Percentiles rank a stretch among this genome's conserved stretches.
These are phyloP conservation scores for Alternaria longipes DNA, from an alignment of 2,329 filamentous ascomycete genomes.

Conservation along the genomic window DNA sequence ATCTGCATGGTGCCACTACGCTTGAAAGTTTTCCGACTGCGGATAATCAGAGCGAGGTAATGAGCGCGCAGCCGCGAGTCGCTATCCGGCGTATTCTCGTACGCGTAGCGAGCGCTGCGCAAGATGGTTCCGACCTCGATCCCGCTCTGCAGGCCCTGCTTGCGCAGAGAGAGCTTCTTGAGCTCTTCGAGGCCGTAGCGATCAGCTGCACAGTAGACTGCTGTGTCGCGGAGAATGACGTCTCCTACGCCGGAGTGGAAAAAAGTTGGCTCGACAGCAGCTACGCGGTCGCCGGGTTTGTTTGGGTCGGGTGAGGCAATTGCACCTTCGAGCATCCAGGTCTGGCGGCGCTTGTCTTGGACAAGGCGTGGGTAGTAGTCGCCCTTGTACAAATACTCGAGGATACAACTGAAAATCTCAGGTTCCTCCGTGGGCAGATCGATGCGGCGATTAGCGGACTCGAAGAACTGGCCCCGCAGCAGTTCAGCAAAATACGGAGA, in stretches of 20 bases:
- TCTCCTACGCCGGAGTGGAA: conserved; percentile 78
- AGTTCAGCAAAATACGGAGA: conserved; percentile 83
- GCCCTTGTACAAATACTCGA: conserved; percentile 97
- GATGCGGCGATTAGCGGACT: conserved; percentile 76
- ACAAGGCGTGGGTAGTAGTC: conserved; percentile 93
- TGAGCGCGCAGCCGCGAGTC: conserved; percentile 94
- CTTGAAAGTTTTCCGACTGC: conserved; percentile 97
- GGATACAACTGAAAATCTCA: conserved; percentile 89
- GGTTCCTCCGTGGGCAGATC: conserved; percentile 82
- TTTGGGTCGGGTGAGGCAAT: conserved; percentile 63
- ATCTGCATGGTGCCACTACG: conserved; percentile 98
- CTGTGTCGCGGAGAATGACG: conserved; percentile 87
- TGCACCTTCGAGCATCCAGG: conserved; percentile 87
- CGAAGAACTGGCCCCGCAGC: conserved; percentile 76
- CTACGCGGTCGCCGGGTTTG: conserved; percentile 65
- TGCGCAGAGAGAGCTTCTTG: conserved; percentile 88
- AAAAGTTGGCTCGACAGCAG: conserved; percentile 75
- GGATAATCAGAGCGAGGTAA: conserved; percentile 96
- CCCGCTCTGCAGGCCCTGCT: conserved; percentile 92
- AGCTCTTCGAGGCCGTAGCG: conserved; percentile 91
- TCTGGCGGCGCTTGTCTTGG: conserved; percentile 84
- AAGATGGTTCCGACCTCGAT: conserved; percentile 93
- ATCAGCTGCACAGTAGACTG: conserved; percentile 92
- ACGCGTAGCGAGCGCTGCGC: conserved; percentile 91
- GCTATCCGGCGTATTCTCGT: conserved; percentile 91